phyloP scores from a whole-genome alignment of 2,329 filamentous ascomycete genomes.

The Penicillium decumbens region DNA sequence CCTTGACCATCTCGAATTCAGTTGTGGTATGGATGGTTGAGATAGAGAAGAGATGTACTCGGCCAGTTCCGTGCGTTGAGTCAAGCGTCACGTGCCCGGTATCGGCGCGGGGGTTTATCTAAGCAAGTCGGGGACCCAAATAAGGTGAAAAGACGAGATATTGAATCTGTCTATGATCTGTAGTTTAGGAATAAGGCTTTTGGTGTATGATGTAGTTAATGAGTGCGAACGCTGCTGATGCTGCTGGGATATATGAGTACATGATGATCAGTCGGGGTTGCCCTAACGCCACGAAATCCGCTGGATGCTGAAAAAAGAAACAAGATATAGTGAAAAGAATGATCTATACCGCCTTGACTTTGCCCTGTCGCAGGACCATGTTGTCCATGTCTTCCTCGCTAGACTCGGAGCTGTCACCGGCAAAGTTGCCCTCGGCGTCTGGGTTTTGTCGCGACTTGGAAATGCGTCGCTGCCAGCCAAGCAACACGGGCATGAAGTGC shows the following conservation, averaged over 20 bases:
- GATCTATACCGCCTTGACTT: constrained; percentile 31
- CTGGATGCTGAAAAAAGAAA: constrained; percentile 18
- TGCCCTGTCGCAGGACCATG: constrained; percentile 18
- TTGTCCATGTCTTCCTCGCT: constrained; percentile 26
- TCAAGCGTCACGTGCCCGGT: constrained; percentile 29
- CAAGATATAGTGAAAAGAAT: constrained; percentile 6
- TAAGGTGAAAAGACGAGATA: background rate
- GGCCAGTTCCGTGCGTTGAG: constrained; percentile 16
- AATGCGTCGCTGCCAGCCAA: constrained; percentile 78
- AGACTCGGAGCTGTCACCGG: constrained; percentile 46
- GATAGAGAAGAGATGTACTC: constrained; percentile 11
- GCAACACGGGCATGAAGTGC: constrained; percentile 83
- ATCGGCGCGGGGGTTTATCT: constrained; percentile 24
- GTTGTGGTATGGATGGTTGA: constrained; percentile 12
- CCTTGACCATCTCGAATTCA: constrained; percentile 33
- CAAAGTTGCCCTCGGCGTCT: constrained; percentile 53
- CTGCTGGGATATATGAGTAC: constrained; percentile 14
- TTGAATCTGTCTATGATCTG: background rate
- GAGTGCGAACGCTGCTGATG: constrained; percentile 13
- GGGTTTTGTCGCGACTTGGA: constrained; percentile 60
- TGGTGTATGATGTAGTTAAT: constrained; percentile 1
- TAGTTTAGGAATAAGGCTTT: background rate
- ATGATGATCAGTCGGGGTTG: constrained; percentile 8
- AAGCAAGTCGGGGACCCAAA: constrained; percentile 5
- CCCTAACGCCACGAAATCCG: constrained; percentile 19